Base-by-base conservation (phyloP, 352 stramenopile species). In the Globisporangium perplexum region DNA sequence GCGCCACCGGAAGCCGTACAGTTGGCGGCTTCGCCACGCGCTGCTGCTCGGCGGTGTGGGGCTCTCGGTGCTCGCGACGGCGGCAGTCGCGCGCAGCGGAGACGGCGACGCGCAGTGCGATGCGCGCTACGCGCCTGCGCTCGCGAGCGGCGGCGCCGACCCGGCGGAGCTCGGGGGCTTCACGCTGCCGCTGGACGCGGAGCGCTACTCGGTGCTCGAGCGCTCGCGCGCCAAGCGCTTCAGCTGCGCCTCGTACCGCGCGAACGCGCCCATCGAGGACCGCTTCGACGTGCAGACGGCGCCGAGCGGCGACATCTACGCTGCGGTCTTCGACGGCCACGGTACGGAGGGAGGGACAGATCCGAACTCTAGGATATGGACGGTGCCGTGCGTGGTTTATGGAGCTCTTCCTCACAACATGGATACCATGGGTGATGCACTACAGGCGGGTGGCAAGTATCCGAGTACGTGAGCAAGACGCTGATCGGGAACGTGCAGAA, bases 401-500 rank as follows among this genome's bases (percentile, higher is more conserved):
- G 30, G 30, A 6, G 28, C 28, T 6, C 28, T 31, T n/a, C n/a
- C n/a, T n/a, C n/a, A 8, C 7, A 31, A 31, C 10, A 31, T 31
- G 28, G 28, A 31, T 31, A 31, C 10, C 28, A 8, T 31, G 28
- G 4, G n/a, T n/a, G n/a, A n/a, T n/a, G n/a, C n/a, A n/a, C n/a
- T n/a, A n/a, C 20, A 92, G 82, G 82, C 22, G 92, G 92, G 14
- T 98, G 92, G 92, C 92, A 98, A 43, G 90, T 95, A 23, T 89
- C 89, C 1, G 91, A 98, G 59, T 97, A 93, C 47, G 81, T 79
- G 12, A 69, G 73, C 31, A 83, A 84, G 61, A 75, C 75, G 47
- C 59, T 96, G 39, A 83, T 93, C 50, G 71, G 69, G 36, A 92
- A 96, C 59, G 76, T 96, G 18, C 66, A 86, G 59, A 81, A 85